Conservation (phyloP, 495 filamentous ascomycete species). For the Penicillium odoratum region DNA sequence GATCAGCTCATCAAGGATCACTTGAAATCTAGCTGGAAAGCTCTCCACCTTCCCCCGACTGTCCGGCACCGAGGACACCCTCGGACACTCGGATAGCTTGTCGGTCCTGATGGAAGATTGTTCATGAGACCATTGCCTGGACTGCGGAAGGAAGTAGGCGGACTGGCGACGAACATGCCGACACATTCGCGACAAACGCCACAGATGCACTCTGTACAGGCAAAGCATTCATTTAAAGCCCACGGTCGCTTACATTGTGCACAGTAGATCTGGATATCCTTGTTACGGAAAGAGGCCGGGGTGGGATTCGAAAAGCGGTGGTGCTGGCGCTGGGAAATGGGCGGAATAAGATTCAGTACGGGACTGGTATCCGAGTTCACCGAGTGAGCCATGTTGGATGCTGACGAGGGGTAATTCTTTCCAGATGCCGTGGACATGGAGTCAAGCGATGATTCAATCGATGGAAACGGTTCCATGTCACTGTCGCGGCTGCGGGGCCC, state of each 20-base stretch:
- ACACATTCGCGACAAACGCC: slow-evolving; percentile 86
- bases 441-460: slow-evolving; percentile 71
- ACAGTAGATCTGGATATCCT: slow-evolving; percentile 82
- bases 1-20: slow-evolving; percentile 25
- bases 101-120: slow-evolving; percentile 33
- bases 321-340: slow-evolving; percentile 43
- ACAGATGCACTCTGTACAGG: slow-evolving; percentile 92
- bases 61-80: slow-evolving; percentile 54
- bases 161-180: slow-evolving; percentile 65
- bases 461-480: slow-evolving; percentile 75
- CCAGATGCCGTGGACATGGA: slow-evolving; percentile 52
- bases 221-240: slow-evolving; percentile 75
- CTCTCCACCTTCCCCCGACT: slow-evolving; percentile 53
- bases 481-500: slow-evolving; percentile 52
- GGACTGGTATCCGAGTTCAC: slow-evolving; percentile 54
- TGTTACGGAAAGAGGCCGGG: slow-evolving; percentile 41
- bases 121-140: slow-evolving; percentile 36
- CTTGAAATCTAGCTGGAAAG: slow-evolving; percentile 55
- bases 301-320: slow-evolving; percentile 52
- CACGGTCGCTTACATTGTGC: slow-evolving; percentile 75
- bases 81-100: slow-evolving; percentile 41
- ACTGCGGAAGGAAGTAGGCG: slow-evolving; percentile 39
- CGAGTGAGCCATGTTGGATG: slow-evolving; percentile 46
- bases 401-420: slow-evolving; percentile 65
- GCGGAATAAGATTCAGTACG: slow-evolving; percentile 41